Evolutionary conservation across 2,329 filamentous ascomycete genomes (phyloP), one percentile per base, ranked within the genome.

Genomic region (Penicillium sp.): DNA sequence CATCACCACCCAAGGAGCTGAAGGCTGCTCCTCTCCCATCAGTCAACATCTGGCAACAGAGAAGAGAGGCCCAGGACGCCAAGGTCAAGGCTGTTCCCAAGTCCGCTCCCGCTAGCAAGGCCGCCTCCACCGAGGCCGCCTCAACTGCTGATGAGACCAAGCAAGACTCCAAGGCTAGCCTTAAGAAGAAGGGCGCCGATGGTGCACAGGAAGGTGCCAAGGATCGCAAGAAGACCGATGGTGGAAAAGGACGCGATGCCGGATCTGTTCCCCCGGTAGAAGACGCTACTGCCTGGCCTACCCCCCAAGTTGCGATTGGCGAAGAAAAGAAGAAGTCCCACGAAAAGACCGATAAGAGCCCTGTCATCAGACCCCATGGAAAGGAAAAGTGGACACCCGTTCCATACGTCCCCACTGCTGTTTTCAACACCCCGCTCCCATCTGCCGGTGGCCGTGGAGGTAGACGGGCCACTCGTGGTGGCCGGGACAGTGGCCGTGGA

Each of bases 311-410:
- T 49, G 88, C 87, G 2, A 85, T 88, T 51, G 86, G 87, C 49
- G 91, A 94, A 65, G 84, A 89, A 60, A 90, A 90, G 76, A 87
- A 87, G 68, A 92, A 91, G 73, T 76, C 81, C 2, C 80, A 85
- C 52, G 82, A 87, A 54, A 91, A 91, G 73, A 77, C 79, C 7
- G 77, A 87, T 47, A 87, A 89, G 62, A 85, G 53, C 66, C 81
- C 70, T 66, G 73, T 65, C 66, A 84, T 79, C 74, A 87, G 82
- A 65, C 73, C 79, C 15, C 79, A 84, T 60, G 80, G 83, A 55
- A 95, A 95, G 79, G 86, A 89, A 67, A 90, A 92, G 69, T 97
- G 94, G 93, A 87, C 90, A 57, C 83, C 87, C 1, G 84, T 97
- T 56, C 85, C 88, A 34, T 93, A 92, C 68, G 91, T 90, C 13